phyloP scores from a whole-genome alignment of 2,329 filamentous ascomycete species.

The Ophiostoma piceae region DNA sequence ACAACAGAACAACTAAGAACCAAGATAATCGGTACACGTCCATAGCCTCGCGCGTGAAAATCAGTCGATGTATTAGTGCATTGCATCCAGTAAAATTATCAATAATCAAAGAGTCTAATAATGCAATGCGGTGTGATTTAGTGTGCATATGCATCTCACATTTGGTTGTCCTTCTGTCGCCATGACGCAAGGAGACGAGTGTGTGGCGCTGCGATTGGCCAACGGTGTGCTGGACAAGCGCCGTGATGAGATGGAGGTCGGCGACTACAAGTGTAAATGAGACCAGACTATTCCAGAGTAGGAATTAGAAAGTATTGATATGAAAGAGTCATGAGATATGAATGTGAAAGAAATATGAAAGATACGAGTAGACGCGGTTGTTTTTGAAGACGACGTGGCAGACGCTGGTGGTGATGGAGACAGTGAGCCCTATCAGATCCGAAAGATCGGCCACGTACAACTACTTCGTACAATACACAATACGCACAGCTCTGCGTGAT shows the following conservation, averaged over 20 bases:
- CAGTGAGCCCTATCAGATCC: too few relatives aligned
- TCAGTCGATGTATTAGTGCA: too few relatives aligned
- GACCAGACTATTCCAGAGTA: not conserved
- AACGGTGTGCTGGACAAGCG: conserved; percentile 1
- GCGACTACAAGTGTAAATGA: not conserved
- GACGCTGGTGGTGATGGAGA: too few relatives aligned
- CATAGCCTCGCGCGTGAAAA: not conserved
- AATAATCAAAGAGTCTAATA: not conserved
- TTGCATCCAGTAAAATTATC: not conserved
- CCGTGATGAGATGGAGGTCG: conserved; percentile 13
- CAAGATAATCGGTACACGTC: not conserved
- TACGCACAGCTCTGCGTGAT: not conserved
- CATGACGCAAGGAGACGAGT: not conserved
- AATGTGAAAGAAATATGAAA: not conserved
- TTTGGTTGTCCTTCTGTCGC: not conserved
- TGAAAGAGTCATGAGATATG: not conserved
- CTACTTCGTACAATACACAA: too few relatives aligned
- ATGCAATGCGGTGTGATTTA: not conserved
- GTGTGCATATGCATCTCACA: not conserved
- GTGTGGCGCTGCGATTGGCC: conserved; percentile 7
- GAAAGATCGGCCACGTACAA: not conserved
- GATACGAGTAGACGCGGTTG: not conserved
- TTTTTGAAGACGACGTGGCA: too few relatives aligned
- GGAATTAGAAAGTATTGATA: not conserved
- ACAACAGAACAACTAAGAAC: not conserved